Conservation (phyloP, 2,329 filamentous ascomycete species). For the Cordyceps cicadae region DNA sequence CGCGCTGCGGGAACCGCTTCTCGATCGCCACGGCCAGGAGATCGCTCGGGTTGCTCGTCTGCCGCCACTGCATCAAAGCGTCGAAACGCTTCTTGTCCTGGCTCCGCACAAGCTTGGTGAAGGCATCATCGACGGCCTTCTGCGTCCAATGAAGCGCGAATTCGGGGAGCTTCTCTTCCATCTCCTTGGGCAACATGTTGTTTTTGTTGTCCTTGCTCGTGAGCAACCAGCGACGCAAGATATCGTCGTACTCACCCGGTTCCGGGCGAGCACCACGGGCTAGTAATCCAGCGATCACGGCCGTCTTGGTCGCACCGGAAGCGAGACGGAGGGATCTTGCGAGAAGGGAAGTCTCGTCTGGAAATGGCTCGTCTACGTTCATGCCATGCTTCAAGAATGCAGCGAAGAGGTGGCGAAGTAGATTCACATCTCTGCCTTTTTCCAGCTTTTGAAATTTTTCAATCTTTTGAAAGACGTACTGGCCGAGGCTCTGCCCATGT, state of each 20-base stretch:
- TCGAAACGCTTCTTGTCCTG: neutral
- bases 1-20: neutral
- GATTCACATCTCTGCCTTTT: neutral
- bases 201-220: neutral
- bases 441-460: neutral
- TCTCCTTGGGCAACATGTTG: neutral
- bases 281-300: neutral
- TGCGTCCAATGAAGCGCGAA: neutral
- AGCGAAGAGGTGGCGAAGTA: neutral
- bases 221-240: neutral
- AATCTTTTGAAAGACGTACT: neutral
- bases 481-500: neutral
- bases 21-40: neutral
- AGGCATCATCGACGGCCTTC: neutral
- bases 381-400: neutral
- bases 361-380: neutral
- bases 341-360: neutral
- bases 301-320: neutral
- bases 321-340: neutral
- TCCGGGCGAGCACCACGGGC: neutral
- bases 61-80: neutral
- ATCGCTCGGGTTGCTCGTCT: neutral
- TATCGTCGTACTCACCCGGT: neutral
- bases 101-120: neutral
- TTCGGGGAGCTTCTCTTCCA: neutral